Conservation (phyloP, 2,329 filamentous ascomycete genomes). For the Sarocladium kiliense region DNA sequence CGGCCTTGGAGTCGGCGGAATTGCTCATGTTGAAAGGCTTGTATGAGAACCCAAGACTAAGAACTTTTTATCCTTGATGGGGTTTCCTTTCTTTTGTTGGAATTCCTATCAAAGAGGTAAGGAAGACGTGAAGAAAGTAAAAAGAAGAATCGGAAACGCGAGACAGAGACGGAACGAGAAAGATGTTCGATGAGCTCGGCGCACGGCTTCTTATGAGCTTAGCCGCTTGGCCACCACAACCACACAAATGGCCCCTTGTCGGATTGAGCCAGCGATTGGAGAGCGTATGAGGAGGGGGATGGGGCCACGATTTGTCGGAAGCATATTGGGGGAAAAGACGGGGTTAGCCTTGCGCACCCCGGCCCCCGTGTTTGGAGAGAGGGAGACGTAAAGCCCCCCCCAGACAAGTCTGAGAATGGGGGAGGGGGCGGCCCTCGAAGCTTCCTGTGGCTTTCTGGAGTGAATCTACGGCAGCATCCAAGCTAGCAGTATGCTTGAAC, state of each 20-base stretch:
- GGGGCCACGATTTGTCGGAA: not conserved
- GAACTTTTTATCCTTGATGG: not conserved
- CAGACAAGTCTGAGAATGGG: too few species aligned
- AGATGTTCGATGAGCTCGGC: not conserved
- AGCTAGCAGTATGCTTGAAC: slow-evolving; percentile 2
- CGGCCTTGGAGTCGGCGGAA: slow-evolving; percentile 1
- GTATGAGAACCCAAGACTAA: not conserved
- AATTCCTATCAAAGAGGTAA: too few species aligned
- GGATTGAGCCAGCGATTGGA: not conserved
- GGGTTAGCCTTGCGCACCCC: not conserved
- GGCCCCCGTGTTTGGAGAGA: not conserved
- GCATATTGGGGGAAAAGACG: slow-evolving; percentile 1
- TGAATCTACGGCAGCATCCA: not conserved
- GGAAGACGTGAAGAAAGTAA: too few species aligned
- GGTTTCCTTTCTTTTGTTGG: not conserved
- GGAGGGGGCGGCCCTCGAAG: too few species aligned
- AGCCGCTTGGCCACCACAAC: not conserved
- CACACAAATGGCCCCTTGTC: not conserved
- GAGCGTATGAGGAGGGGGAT: not conserved
- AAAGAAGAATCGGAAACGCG: not conserved
- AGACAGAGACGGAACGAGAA: not conserved
- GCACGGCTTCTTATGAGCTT: slow-evolving; percentile 1
- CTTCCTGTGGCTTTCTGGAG: too few species aligned
- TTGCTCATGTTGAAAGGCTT: slow-evolving; percentile 2
- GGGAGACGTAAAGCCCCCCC: too few species aligned